Evolutionary conservation across 768 basidiomycete genomes (phyloP), one percentile per base, ranked within the genome.

Genomic region (Psilocybe subaeruginosa): DNA sequence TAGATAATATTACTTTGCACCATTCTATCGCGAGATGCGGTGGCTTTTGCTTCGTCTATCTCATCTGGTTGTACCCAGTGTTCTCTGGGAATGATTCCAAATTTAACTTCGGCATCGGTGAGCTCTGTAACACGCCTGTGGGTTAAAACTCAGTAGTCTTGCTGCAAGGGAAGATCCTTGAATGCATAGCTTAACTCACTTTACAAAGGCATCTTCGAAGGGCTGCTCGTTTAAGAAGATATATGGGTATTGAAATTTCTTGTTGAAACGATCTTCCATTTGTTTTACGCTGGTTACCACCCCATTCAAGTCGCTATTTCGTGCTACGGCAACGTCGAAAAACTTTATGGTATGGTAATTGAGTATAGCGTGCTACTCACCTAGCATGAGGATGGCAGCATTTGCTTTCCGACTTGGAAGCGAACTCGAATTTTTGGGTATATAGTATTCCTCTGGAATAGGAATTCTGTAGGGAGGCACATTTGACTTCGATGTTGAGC

Each of bases 201-300:
- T 77, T 70, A 90, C 93, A 79, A 95, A 95, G 8, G 81, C 76
- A 0, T 88, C 86, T 8, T 84, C 78, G 70, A 95, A 95, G 0
- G 80, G 78, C 63, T 87, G 80, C 35, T 97, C 94, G 70, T 96
- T 96, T 58, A 97, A 79, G 74, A 96, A 93, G 43, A 91, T 87
- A 69, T 92, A 96, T 14, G 92, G 91, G 72, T 96, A 96, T 23
- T 76, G 78, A 68, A 88, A 95, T 71, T 90, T 89, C 62, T 86
- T 85, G 80, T 99, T 99, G 79, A 97, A 97, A 43, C 90, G 79
- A 70, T 93, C 90, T 76, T 99, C 97, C 76, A 92, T 82, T 71
- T 89, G 86, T 69, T 88, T 85, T 74, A 92, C 81, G 64, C 86
- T 89, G 64, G 78, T 82, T 43, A 87, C 68, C 55, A 91, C 82